Percentiles rank a stretch among this genome's conserved stretches.
Conservation (phyloP, 2,329 filamentous ascomycete species). For the Colletotrichum brevisporum region DNA sequence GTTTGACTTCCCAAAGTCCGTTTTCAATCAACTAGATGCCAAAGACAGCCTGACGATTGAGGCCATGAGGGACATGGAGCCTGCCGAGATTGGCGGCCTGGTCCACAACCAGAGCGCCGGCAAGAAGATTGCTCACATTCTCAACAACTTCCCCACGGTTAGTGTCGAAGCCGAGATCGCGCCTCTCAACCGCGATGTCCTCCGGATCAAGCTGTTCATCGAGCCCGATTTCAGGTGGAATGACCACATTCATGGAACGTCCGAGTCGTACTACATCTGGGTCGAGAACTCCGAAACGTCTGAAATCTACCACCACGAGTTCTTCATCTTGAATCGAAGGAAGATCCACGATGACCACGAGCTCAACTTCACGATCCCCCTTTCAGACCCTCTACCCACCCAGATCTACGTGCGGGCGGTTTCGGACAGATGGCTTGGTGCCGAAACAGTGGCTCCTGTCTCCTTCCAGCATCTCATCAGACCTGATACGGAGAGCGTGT, state of each 20-base stretch:
- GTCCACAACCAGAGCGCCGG: slow-evolving; percentile 95
- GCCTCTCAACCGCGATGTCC: slow-evolving; percentile 92
- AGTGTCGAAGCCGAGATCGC: slow-evolving; percentile 95
- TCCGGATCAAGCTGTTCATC: slow-evolving; percentile 89
- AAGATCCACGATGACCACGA: slow-evolving; percentile 98
- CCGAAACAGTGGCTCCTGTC: slow-evolving; percentile 93
- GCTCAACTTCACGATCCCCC: slow-evolving; percentile 95
- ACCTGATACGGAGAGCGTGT: slow-evolving; percentile 96
- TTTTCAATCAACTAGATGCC: slow-evolving; percentile 88
- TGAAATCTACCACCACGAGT: slow-evolving; percentile 98
- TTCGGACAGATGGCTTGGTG: slow-evolving; percentile 96
- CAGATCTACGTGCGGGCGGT: slow-evolving; percentile 97
- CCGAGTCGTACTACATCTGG: slow-evolving; percentile 98
- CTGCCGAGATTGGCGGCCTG: slow-evolving; percentile 88
- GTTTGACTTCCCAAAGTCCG: slow-evolving; percentile 88
- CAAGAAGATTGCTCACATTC: slow-evolving; percentile 81
- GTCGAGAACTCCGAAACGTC: slow-evolving; percentile 98
- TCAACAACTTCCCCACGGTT: slow-evolving; percentile 93
- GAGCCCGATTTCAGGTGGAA: slow-evolving; percentile 96
- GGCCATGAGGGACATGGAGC: slow-evolving; percentile 90
- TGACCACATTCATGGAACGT: slow-evolving; percentile 91
- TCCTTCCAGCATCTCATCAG: slow-evolving; percentile 98
- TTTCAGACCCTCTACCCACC: slow-evolving; percentile 91
- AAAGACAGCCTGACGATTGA: slow-evolving; percentile 85
- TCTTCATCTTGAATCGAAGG: slow-evolving; percentile 90